These are phyloP conservation scores for Pichia sp. DNA, from an alignment of 1,139 yeast species.

Conservation along the genomic window DNA sequence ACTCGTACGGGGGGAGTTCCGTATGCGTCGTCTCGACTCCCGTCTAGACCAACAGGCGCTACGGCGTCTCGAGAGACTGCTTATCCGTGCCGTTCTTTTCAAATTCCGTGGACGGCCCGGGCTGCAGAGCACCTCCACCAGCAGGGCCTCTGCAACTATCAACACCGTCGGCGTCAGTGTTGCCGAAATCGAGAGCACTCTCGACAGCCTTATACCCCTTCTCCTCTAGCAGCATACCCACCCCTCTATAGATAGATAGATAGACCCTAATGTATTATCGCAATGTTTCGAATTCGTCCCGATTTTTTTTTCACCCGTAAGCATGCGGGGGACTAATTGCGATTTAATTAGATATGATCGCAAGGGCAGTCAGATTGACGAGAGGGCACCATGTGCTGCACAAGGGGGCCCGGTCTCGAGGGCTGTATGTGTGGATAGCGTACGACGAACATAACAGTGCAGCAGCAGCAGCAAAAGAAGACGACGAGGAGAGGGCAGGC, in stretches of 20 bases:
- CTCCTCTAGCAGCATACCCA: background rate
- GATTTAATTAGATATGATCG: background rate
- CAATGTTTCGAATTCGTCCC: background rate
- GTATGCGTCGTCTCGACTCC: constrained; percentile 8
- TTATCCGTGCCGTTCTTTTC: constrained; percentile 4
- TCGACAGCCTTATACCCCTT: background rate
- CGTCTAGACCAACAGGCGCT: background rate
- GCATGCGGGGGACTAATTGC: background rate
- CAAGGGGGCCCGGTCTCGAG: too few relatives aligned
- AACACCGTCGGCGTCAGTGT: constrained; percentile 1
- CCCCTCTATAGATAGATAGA: too few relatives aligned
- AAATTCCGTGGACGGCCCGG: constrained; percentile 5
- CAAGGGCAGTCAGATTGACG: background rate
- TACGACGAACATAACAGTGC: too few relatives aligned
- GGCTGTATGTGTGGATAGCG: too few relatives aligned
- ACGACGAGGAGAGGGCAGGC: constrained; percentile 22
- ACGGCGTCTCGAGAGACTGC: constrained; percentile 1
- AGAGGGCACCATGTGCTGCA: too few relatives aligned
- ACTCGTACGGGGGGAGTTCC: constrained; percentile 7
- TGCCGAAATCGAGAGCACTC: constrained; percentile 3
- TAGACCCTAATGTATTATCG: too few relatives aligned
- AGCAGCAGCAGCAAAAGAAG: background rate
- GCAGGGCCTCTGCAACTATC: too few relatives aligned
- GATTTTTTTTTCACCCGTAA: background rate
- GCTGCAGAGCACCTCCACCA: background rate